Base-by-base conservation (phyloP, 495 filamentous ascomycete genomes). In the Talaromyces borbonicus region DNA sequence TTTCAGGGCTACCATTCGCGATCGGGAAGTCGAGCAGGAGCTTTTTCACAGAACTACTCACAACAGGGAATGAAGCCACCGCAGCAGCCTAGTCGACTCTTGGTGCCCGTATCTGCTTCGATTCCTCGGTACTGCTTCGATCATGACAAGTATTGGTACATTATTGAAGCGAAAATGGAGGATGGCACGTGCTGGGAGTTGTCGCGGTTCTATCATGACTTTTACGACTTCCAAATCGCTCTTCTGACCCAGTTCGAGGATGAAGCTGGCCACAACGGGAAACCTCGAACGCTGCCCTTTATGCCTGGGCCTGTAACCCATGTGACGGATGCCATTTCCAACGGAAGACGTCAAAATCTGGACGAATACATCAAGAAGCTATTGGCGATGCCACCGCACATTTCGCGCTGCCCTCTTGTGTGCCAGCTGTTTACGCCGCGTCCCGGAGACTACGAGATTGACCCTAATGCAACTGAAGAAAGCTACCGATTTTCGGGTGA, bases 281-380 rank as follows among this genome's bases (percentile, higher is more conserved):
- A 81, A 52, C 79, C 83, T 43, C 80, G 92, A 24, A 85, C 84
- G 12, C 62, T 98, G 5, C 92, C 92, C n/a, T 98, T 90, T 63
- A 98, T 98, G 92, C 92, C 92, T 15, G 92, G 92, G 8, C 92
- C 92, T 16, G 90, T 98, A 53, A 94, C 90, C 47, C 93, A 94
- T 65, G 93, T 98, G 43, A 98, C 93, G 12, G 93, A 96, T 58
- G 86, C 86, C 5, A 96, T 98, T 55, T 94, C 89, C 29, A 88
- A 95, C 52, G 92, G 88, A 24, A 80, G 92, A 39, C 80, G 89
- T 37, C 83, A 87, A 52, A 94, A 90, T 59, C 70, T 98, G 9
- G 89, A 98, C 57, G 83, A 89, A 46, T 98, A 98, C 52, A 86
- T 98, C 54, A 90, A 90, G 63, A 88, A 89, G 50, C 77, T 98